These are phyloP conservation scores for Fusarium ambrosium DNA, from an alignment of 2,329 filamentous ascomycete genomes.

Conservation along the genomic window DNA sequence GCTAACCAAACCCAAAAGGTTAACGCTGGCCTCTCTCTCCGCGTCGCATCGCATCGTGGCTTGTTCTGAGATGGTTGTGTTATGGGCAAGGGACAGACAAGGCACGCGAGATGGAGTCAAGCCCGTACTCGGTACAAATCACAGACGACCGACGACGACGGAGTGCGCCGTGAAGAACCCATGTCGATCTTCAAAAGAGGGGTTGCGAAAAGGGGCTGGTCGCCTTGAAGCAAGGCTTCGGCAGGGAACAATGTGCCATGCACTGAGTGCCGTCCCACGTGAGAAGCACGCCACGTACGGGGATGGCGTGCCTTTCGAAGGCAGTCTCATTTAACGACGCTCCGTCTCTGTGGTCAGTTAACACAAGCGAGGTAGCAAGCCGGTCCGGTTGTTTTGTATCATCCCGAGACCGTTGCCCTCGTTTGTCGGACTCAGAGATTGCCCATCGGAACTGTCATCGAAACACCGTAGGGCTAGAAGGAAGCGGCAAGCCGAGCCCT, in stretches of 20 bases:
- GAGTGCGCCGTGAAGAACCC: slow-evolving; percentile 28
- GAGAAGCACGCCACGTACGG: slow-evolving; percentile 34
- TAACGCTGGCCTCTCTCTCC: neutral
- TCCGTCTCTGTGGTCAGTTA: slow-evolving; percentile 14
- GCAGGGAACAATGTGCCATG: slow-evolving; percentile 15
- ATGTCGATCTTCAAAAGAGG: slow-evolving; percentile 15
- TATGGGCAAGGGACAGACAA: neutral
- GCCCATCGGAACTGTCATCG: neutral
- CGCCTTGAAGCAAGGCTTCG: slow-evolving; percentile 3
- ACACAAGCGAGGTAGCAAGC: neutral
- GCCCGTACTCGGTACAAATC: neutral
- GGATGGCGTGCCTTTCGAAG: slow-evolving; percentile 13
- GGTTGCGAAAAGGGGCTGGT: slow-evolving; percentile 17
- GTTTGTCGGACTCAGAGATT: neutral
- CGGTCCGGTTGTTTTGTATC: slow-evolving; percentile 11
- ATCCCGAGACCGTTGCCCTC: slow-evolving; percentile 13
- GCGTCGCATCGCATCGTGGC: slow-evolving; percentile 1
- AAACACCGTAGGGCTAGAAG: slow-evolving; percentile 30
- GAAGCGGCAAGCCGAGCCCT: slow-evolving; percentile 7
- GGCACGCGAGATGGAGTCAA: neutral
- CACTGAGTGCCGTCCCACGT: slow-evolving; percentile 35
- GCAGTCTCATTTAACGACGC: slow-evolving; percentile 13
- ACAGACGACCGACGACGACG: neutral
- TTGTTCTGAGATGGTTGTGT: neutral
- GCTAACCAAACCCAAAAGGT: neutral